These are phyloP conservation scores for Exophiala mesophila DNA, from an alignment of 2,329 filamentous ascomycete genomes.

Conservation along the genomic window DNA sequence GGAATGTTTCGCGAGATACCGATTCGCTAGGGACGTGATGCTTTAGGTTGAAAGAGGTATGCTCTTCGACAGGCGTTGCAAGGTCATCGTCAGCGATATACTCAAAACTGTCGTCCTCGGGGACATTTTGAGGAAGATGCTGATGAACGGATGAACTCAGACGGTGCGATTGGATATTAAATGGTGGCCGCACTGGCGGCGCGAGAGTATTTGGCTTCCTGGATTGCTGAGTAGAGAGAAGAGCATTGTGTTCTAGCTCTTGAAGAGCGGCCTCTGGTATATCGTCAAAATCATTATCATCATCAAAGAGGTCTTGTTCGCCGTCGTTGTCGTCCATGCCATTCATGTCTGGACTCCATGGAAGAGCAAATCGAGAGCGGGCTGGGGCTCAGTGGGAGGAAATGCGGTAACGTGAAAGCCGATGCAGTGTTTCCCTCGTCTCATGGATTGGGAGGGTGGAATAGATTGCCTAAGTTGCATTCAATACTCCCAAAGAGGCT, in stretches of 20 bases:
- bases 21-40: conserved; percentile 17
- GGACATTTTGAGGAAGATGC: conserved; percentile 29
- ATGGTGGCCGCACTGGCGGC: background rate
- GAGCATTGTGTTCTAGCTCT: conserved; percentile 44
- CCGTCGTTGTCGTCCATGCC: conserved; percentile 45
- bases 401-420: no score
- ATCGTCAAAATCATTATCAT: conserved; percentile 43
- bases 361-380: no score
- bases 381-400: no score
- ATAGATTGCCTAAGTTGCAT: no score
- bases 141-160: conserved; percentile 12
- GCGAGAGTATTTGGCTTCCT: conserved; percentile 8
- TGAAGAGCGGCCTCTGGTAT: conserved; percentile 40
- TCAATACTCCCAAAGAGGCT: no score
- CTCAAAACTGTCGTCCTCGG: conserved; percentile 38
- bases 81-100: conserved; percentile 37
- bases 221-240: conserved; percentile 37
- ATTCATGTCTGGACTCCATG: conserved; percentile 28
- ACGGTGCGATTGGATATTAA: conserved; percentile 7
- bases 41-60: conserved; percentile 15
- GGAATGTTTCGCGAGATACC: conserved; percentile 26
- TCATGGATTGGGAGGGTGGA: no score
- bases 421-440: no score
- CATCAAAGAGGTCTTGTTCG: conserved; percentile 42
- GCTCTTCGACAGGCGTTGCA: conserved; percentile 26